Evolutionary conservation across 306 rosid genomes (phyloP).

Genomic region (Rubus parviflorus): DNA sequence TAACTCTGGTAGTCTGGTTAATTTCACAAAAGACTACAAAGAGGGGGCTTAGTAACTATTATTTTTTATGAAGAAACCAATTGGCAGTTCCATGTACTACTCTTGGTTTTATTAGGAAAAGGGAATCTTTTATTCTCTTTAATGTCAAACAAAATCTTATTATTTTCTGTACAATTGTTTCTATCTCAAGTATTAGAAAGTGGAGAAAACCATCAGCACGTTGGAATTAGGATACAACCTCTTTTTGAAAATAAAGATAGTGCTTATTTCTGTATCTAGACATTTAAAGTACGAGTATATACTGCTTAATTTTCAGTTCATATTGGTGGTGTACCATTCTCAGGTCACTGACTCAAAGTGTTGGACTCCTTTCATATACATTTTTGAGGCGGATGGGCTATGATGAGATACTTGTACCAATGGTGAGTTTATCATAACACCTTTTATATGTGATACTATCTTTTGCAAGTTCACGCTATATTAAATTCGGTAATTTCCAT

Average conservation of each 20-base stretch:
- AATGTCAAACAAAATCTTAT: not conserved
- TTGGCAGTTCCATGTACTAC: not conserved
- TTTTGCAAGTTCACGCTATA: not conserved
- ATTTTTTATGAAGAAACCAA: not conserved
- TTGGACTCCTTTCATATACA: conserved; percentile 90
- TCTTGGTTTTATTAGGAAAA: conserved; percentile 1
- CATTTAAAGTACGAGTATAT: not conserved
- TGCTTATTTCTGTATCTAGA: not conserved
- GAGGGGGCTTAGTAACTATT: not conserved
- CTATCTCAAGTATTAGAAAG: not conserved
- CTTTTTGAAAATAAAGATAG: not conserved
- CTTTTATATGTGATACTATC: not conserved
- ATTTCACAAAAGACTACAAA: not conserved
- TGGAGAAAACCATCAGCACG: not conserved
- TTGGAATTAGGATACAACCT: not conserved
- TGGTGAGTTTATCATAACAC: conserved; percentile 51
- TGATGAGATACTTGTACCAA: conserved; percentile 86
- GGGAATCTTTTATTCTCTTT: not conserved
- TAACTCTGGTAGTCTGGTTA: not conserved
- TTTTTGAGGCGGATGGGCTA: conserved; percentile 53
- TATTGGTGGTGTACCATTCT: not conserved
- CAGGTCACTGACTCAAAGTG: conserved; percentile 82
- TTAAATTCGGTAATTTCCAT: not conserved
- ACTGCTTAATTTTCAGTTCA: not conserved
- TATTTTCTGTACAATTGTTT: not conserved